Evolutionary conservation across 176 grass and related monocot species (phyloP), one percentile per base, ranked within the genome.

Genomic region (Triticum dicoccoides): DNA sequence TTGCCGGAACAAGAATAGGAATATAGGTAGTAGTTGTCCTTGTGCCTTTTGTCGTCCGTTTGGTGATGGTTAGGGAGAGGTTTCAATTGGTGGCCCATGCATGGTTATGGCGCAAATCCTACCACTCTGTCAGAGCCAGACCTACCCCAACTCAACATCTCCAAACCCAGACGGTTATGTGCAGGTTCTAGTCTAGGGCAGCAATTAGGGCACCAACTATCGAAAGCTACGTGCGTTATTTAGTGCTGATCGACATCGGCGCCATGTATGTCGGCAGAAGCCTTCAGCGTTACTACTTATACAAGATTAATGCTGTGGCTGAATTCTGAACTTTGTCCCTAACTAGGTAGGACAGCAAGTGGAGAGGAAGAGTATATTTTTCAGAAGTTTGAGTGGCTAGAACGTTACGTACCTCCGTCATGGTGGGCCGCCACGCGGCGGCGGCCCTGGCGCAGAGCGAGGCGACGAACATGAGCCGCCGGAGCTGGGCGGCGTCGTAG

Each of bases 391-490:
- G 5, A 47, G 11, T 32, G 20, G 29, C 71, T 49, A 5, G 8
- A 2, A 17, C 6, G 15, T 11, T 29, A 69, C 23, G 77, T 89
- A 98, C 96, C 96, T 98, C 89, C 20, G 89, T 95, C 96, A 98
- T 98, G 74, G 96, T 92, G 65, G 96, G 96, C 11, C 96, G 91
- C 93, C 86, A 90, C 61, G 69, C 87, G 2, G 96, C 88, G 1
- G 88, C 84, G 32, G 96, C 44, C 65, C 91, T 87, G 61, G 95
- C 82, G 88, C 96, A 98, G 54, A 98, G 86, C 61, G 96, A 95
- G 25, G 96, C 93, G 73, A 92, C 91, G 77, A 98, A 98, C 34
- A 87, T 80, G 77, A 98, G 93, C 85, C 91, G 90, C 83, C 78
- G 90, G 2, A 98, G 89, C 85, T 98, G 93, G 33, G n/a, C 89